A percentile compares a stretch with the other conserved stretches of the same genome.
Conservation (phyloP, 1,284 basidiomycete genomes). For the Stygiomarasmius scandens region DNA sequence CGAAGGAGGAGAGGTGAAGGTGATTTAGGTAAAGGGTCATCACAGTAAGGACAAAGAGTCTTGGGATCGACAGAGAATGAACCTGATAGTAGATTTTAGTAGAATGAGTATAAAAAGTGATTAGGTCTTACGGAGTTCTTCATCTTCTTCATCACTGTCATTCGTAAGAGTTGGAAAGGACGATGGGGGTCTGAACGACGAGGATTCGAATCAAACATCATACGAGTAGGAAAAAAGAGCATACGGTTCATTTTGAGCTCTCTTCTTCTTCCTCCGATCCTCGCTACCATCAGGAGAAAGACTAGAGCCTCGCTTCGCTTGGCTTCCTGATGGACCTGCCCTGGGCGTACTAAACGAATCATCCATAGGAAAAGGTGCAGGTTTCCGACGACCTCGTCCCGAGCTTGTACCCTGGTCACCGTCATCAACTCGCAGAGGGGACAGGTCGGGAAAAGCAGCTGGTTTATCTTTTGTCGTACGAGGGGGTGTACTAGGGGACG, state of each 20-base stretch:
- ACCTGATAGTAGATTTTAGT: constrained; percentile 21
- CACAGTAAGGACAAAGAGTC: constrained; percentile 78
- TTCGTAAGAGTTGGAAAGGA: not conserved
- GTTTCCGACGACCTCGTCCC: not conserved
- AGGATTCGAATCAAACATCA: not conserved
- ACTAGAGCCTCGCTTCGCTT: not conserved
- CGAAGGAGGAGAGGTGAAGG: constrained; percentile 62
- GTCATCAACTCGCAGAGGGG: too few relatives aligned
- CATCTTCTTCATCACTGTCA: constrained; percentile 26
- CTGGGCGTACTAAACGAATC: not conserved
- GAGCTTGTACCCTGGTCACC: not conserved
- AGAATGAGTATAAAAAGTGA: not conserved
- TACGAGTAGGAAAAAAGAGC: not conserved
- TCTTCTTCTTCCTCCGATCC: not conserved
- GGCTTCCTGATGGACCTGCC: not conserved
- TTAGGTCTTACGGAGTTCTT: constrained; percentile 12
- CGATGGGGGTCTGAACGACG: not conserved
- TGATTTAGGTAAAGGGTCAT: constrained; percentile 60
- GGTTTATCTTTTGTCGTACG: too few relatives aligned
- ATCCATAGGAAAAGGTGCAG: not conserved
- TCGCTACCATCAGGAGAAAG: not conserved
- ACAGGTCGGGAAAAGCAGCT: too few relatives aligned
- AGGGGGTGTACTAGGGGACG: not conserved
- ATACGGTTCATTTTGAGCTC: constrained; percentile 1
- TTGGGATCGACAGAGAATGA: constrained; percentile 59